Percentiles rank a stretch among this genome's conserved stretches.
phyloP scores from a whole-genome alignment of 352 stramenopile species.

The Phytophthora citricola region DNA sequence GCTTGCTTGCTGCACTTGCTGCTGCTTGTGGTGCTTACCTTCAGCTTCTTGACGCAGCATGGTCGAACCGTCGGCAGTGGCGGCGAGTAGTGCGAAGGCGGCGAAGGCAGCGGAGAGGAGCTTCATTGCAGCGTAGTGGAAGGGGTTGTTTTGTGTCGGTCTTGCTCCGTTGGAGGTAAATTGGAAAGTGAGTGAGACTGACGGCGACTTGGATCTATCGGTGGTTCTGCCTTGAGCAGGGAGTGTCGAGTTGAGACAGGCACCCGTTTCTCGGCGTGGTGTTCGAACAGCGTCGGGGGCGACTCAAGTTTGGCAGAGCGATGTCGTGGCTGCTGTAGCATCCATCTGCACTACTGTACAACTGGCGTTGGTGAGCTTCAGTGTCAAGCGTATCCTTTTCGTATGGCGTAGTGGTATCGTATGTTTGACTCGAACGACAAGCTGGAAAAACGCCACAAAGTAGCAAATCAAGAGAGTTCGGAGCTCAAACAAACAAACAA shows the following conservation, averaged over 20 bases:
- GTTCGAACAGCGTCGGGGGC: neutral
- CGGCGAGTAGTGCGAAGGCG: neutral
- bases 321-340: neutral
- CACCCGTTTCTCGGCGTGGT: neutral
- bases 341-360: neutral
- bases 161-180: neutral
- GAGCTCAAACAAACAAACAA: too few relatives aligned
- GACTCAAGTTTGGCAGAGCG: neutral
- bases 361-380: too few relatives aligned
- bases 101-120: neutral
- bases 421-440: neutral
- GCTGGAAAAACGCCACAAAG: neutral
- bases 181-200: neutral
- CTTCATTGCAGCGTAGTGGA: neutral
- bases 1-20: too few relatives aligned
- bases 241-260: conserved; percentile 1
- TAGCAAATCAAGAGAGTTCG: conserved; percentile 4
- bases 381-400: neutral
- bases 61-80: neutral
- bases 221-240: neutral
- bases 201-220: neutral
- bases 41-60: neutral
- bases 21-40: neutral
- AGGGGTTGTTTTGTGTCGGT: neutral
- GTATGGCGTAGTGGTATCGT: neutral